phyloP scores from a whole-genome alignment of 164 flowering plant genomes.

The grape (Vitis vinifera) region ASM3070453v1 NC_081818.1:11540501-11541000 shows the following conservation, averaged over 20 bases:
- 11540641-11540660: background rate
- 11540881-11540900: background rate
- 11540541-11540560: conserved; percentile 13
- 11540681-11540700: background rate
- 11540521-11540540: background rate
- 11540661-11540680: background rate
- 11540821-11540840: background rate
- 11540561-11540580: conserved; percentile 12
- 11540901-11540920: conserved; percentile 11
- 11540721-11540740: conserved; percentile 3
- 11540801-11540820: background rate
- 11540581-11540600: background rate
- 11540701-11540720: background rate
- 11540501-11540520: background rate
- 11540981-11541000: conserved; percentile 81
- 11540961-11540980: conserved; percentile 67
- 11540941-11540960: background rate
- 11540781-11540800: background rate
- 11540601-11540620: conserved; percentile 8
- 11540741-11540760: conserved; percentile 6
- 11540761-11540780: background rate
- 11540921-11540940: conserved; percentile 10
- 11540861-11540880: background rate
- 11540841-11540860: conserved; percentile 4
- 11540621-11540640: conserved; percentile 6